A percentile compares a stretch with the other conserved stretches of the same genome.
phyloP scores from a whole-genome alignment of 306 rosid species.

The Ceratonia siliqua region DNA sequence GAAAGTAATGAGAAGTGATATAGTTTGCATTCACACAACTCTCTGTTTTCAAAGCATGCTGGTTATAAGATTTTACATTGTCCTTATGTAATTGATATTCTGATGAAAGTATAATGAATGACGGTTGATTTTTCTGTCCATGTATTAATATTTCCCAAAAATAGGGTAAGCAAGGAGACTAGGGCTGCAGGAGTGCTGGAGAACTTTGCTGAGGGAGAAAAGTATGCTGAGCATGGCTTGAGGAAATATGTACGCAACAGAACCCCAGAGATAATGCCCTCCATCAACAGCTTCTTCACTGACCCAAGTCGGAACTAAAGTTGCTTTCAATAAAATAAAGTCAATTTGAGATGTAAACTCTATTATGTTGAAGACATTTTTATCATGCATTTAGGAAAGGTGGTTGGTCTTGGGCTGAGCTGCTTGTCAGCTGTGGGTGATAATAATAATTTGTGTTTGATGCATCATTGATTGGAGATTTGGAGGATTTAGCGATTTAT shows the following conservation, averaged over 20 bases:
- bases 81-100: background rate
- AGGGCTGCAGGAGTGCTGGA: conserved; percentile 88
- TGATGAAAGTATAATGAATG: background rate
- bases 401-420: conserved; percentile 20
- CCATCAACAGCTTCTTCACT: conserved; percentile 61
- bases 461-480: conserved; percentile 16
- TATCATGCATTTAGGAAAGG: conserved; percentile 20
- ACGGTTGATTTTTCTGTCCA: background rate
- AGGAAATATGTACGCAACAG: conserved; percentile 68
- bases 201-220: conserved; percentile 72
- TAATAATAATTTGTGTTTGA: conserved; percentile 29
- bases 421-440: conserved; percentile 31
- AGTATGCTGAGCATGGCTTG: conserved; percentile 58
- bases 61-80: too few species aligned
- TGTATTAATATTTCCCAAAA: background rate
- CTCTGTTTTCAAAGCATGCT: too few species aligned
- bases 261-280: conserved; percentile 75
- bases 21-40: too few species aligned
- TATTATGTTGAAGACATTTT: background rate
- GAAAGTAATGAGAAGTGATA: too few species aligned
- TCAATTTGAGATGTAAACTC: conserved; percentile 16
- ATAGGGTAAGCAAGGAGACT: conserved; percentile 75
- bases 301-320: conserved; percentile 66
- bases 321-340: conserved; percentile 17
- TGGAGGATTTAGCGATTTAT: background rate